These are phyloP conservation scores for Ascochyta pisi DNA, from an alignment of 2,329 filamentous ascomycete species.

Conservation along the genomic window DNA sequence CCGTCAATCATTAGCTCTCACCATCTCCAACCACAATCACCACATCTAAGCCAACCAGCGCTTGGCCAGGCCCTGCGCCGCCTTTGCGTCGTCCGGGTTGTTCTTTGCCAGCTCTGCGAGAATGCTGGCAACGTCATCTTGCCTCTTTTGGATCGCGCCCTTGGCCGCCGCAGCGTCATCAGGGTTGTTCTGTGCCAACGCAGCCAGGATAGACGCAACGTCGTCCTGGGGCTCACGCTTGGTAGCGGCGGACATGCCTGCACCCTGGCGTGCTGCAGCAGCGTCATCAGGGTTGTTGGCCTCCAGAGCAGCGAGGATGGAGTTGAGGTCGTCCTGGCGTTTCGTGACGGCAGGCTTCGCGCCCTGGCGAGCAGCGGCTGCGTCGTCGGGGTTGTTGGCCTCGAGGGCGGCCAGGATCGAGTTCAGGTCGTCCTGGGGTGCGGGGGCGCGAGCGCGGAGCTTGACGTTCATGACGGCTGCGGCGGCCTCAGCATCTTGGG, in stretches of 20 bases:
- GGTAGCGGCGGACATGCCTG: not conserved
- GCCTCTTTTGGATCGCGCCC: slow-evolving; percentile 21
- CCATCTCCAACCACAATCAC: not conserved
- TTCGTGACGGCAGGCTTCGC: slow-evolving; percentile 11
- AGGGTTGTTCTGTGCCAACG: slow-evolving; percentile 24
- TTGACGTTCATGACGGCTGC: slow-evolving; percentile 36
- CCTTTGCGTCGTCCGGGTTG: slow-evolving; percentile 28
- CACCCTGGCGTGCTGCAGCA: slow-evolving; percentile 22
- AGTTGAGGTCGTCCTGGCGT: slow-evolving; percentile 26
- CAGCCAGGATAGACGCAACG: slow-evolving; percentile 21
- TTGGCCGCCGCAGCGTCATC: slow-evolving; percentile 26
- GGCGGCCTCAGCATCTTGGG: slow-evolving; percentile 35
- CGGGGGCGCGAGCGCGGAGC: slow-evolving; percentile 27
- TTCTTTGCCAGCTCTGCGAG: slow-evolving; percentile 26
- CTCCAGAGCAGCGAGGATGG: slow-evolving; percentile 27
- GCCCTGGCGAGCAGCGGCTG: slow-evolving; percentile 27
- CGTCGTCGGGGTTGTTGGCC: slow-evolving; percentile 35
- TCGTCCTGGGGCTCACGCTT: slow-evolving; percentile 19
- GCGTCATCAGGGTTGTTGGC: slow-evolving; percentile 28
- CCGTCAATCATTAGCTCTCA: not conserved
- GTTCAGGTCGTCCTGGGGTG: slow-evolving; percentile 29
- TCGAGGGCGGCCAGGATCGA: slow-evolving; percentile 33
- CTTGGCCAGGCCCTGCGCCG: slow-evolving; percentile 21
- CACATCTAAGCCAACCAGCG: slow-evolving; percentile 21
- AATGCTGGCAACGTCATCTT: slow-evolving; percentile 27